Base-by-base conservation (phyloP, 495 filamentous ascomycete genomes). In the Penicillium cinerascens region DNA sequence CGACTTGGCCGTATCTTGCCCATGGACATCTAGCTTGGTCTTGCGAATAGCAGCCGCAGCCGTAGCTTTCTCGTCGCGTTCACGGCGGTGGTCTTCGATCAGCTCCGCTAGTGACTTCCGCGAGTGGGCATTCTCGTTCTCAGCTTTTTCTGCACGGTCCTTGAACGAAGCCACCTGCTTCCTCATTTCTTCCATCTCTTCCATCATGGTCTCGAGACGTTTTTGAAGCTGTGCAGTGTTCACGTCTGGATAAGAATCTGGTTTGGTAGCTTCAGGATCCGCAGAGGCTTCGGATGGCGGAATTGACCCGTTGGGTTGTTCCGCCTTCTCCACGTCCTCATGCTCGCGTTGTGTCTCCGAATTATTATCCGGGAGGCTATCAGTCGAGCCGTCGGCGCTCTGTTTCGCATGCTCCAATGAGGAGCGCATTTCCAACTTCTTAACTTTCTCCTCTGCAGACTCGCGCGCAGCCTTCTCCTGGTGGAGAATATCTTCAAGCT, bases 71-170 rank as follows among this genome's bases (percentile, higher is more conserved):
- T 63, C 55, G 42, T 66, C 80, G 29, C 90, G 85, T 49, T 85
- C 85, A 55, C 76, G 75, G 41, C 89, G 82, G 41, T 95, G 83
- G 25, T 85, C 86, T 59, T 88, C 82, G 15, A 97, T 85, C 91
- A 97, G 92, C 64, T 96, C 90, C 0, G 86, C 85, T 18, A 98
- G 71, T 1, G 85, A 88, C 63, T 85, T 85, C 45, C 85, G 82
- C 43, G 82, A 78, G 33, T 78, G n/a, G n/a, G n/a, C 72, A 50
- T 80, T 77, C 22, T 96, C 90, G 16, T 78, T 74, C 63, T 96
- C 91, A 2, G 92, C 91, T 42, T 73, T 82, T 65, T 95, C 86
- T 2, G 91, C 90, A 11, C 88, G 83, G 13, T 80, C 71, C 56
- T 85, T 85, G 70, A 89, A 96, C 0, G 71, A 70, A 43, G 92